Conservation (phyloP, 371 early-diverging fungal genomes). For the Syncephalastrum monosporum region DNA sequence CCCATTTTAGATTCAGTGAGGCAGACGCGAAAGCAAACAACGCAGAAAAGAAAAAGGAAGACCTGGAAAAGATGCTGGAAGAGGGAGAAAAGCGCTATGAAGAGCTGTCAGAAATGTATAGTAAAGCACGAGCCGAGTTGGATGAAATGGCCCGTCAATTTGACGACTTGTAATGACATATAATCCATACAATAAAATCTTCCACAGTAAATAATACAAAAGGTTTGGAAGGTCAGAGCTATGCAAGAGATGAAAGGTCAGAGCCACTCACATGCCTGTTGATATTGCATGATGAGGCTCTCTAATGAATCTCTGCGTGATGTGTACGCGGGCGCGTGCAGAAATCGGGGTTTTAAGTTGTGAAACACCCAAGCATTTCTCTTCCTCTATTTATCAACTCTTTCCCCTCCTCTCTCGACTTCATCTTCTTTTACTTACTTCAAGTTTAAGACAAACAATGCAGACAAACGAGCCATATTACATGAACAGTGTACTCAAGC, state of each 20-base stretch:
- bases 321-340: too few relatives aligned
- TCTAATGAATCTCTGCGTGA: too few relatives aligned
- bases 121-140: conserved; percentile 62
- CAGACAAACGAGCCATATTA: conserved; percentile 4
- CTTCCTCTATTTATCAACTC: conserved; percentile 1
- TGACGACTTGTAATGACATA: conserved; percentile 60
- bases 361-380: too few relatives aligned
- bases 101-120: conserved; percentile 58
- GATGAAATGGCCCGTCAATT: conserved; percentile 71
- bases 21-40: conserved; percentile 75
- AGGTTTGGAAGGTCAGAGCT: too few relatives aligned
- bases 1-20: conserved; percentile 54
- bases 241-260: too few relatives aligned
- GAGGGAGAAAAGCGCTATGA: conserved; percentile 65
- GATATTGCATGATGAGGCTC: too few relatives aligned
- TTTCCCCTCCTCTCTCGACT: background rate
- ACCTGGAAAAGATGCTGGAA: conserved; percentile 61
- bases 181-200: too few relatives aligned
- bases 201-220: too few relatives aligned
- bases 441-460: conserved; percentile 1
- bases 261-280: too few relatives aligned
- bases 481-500: conserved; percentile 14
- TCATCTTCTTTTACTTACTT: background rate
- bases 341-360: too few relatives aligned
- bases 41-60: conserved; percentile 62